These are phyloP conservation scores for Backusella luteola DNA, from an alignment of 192 early-diverging fungal genomes.

Conservation along the genomic window DNA sequence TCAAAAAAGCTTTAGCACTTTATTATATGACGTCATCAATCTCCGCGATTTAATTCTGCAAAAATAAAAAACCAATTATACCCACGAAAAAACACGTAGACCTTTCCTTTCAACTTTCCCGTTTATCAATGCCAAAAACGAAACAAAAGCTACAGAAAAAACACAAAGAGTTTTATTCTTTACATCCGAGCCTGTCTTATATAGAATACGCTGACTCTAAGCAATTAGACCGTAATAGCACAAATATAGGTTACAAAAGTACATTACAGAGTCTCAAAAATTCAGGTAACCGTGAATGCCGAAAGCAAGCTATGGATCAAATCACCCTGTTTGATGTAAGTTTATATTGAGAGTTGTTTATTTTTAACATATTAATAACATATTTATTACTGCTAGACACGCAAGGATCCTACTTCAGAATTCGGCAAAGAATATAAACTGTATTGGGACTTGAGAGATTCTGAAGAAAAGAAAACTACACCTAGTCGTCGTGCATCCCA, in stretches of 20 bases:
- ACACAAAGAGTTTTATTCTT: constrained; percentile 12
- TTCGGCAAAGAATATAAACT: constrained; percentile 17
- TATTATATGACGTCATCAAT: no score
- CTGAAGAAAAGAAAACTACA: constrained; percentile 19
- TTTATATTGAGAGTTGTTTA: constrained; percentile 18
- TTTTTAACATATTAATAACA: constrained; percentile 17
- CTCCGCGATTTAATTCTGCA: no score
- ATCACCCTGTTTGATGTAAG: constrained; percentile 14
- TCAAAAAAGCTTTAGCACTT: no score
- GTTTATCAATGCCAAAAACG: constrained; percentile 10
- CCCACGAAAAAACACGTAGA: not conserved
- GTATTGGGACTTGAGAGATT: constrained; percentile 22
- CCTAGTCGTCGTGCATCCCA: constrained; percentile 12
- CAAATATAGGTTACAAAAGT: constrained; percentile 13
- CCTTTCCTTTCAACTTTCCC: not conserved
- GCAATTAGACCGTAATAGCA: constrained; percentile 14
- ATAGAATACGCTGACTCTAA: constrained; percentile 9
- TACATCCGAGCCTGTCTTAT: constrained; percentile 13
- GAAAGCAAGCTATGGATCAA: constrained; percentile 21
- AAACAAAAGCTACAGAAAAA: not conserved
- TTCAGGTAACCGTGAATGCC: constrained; percentile 10
- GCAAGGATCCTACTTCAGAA: constrained; percentile 17
- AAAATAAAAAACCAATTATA: no score
- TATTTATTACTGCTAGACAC: constrained; percentile 24
- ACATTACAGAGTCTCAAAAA: constrained; percentile 17